These are phyloP conservation scores for Ogataea polymorpha DNA, from an alignment of 805 yeast genomes.

Conservation along the genomic window DNA sequence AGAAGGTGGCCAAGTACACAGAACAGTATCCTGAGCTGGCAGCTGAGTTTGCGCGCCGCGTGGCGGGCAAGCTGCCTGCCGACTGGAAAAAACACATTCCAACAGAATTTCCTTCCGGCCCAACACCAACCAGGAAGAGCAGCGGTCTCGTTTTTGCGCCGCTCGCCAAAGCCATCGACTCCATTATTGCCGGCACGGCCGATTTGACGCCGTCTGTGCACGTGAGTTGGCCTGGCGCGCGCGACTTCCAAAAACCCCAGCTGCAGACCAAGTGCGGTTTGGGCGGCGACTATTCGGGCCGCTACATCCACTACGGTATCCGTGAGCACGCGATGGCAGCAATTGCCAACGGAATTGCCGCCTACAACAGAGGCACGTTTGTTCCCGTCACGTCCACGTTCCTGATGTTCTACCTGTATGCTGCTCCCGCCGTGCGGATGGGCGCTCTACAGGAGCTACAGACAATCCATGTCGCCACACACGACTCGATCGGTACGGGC, in stretches of 20 bases:
- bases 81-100: conserved; percentile 84
- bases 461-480: conserved; percentile 83
- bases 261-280: conserved; percentile 44
- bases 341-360: conserved; percentile 93
- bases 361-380: conserved; percentile 91
- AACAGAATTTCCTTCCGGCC: conserved; percentile 71
- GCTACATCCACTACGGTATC: conserved; percentile 95
- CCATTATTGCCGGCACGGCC: conserved; percentile 90
- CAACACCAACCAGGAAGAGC: conserved; percentile 91
- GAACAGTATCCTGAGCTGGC: conserved; percentile 72
- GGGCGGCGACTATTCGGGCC: conserved; percentile 79
- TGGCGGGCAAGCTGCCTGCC: conserved; percentile 70
- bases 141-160: conserved; percentile 75
- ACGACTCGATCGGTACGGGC: conserved; percentile 87
- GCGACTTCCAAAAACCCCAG: conserved; percentile 87
- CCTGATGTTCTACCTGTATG: conserved; percentile 84
- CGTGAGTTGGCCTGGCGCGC: conserved; percentile 79
- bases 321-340: conserved; percentile 99
- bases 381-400: conserved; percentile 43
- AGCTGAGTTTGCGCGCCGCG: conserved; percentile 74
- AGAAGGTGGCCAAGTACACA: conserved; percentile 54
- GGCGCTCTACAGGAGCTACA: conserved; percentile 81
- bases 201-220: conserved; percentile 90
- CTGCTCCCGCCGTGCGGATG: conserved; percentile 84
- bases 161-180: conserved; percentile 60